Evolutionary conservation across 352 stramenopile genomes (phyloP).

Genomic region (Phytopythium sindhum): DNA sequence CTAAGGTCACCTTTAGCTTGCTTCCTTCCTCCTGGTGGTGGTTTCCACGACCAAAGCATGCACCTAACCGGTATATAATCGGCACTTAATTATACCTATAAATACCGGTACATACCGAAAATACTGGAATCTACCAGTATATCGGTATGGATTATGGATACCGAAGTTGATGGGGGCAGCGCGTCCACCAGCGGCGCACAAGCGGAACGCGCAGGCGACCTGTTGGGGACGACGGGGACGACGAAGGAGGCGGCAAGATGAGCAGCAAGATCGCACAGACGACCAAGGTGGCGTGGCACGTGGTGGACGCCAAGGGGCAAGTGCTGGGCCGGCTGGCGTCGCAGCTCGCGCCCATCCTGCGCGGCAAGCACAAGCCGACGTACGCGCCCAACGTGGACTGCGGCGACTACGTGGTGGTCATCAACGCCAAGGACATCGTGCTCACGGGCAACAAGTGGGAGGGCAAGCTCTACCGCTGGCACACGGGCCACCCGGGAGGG

Average conservation of each 20-base stretch:
- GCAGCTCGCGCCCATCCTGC: constrained; percentile 95
- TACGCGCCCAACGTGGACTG: constrained; percentile 97
- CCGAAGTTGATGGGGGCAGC: neutral
- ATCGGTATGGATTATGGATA: neutral
- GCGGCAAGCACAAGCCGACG: constrained; percentile 99
- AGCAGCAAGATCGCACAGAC: constrained; percentile 83
- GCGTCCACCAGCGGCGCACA: constrained; percentile 1
- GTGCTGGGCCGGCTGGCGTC: constrained; percentile 95
- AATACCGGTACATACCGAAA: neutral
- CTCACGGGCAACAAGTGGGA: constrained; percentile 97
- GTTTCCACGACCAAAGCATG: no score
- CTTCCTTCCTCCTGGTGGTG: no score
- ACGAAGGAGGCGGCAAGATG: constrained; percentile 30
- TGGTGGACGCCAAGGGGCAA: constrained; percentile 95
- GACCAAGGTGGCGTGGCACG: constrained; percentile 91
- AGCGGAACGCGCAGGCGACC: no score
- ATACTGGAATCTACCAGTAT: neutral
- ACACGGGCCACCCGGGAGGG: constrained; percentile 96
- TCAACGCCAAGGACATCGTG: constrained; percentile 95
- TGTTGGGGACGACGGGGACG: neutral
- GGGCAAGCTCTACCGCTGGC: constrained; percentile 97
- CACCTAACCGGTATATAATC: no score
- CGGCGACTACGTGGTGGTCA: constrained; percentile 97
- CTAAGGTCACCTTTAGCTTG: neutral
- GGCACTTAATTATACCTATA: no score